Evolutionary conservation across 345 rosid species (phyloP).

Genomic region (Cochlearia excelsa): DNA sequence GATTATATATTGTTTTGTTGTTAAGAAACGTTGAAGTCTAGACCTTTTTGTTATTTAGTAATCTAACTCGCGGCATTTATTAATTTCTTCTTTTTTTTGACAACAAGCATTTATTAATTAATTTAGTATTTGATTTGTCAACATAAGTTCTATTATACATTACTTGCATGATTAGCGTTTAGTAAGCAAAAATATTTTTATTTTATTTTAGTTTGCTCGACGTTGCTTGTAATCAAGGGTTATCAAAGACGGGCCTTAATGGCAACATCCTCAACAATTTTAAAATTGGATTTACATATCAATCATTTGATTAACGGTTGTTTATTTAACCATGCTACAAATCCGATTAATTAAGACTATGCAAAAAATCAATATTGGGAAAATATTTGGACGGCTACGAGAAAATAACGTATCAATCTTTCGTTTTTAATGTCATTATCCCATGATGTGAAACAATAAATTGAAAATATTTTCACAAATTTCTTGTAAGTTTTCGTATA

Average conservation of each 20-base stretch:
- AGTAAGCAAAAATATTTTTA: constrained; percentile 18
- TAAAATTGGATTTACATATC: constrained; percentile 2
- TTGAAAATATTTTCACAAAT: not conserved
- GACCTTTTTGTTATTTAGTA: too few relatives aligned
- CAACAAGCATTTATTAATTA: constrained; percentile 14
- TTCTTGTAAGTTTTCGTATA: too few relatives aligned
- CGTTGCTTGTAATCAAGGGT: constrained; percentile 37
- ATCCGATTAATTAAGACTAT: constrained; percentile 8
- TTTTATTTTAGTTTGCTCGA: constrained; percentile 11
- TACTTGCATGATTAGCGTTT: constrained; percentile 32
- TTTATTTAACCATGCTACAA: not conserved
- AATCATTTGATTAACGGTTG: constrained; percentile 16
- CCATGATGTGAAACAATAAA: not conserved
- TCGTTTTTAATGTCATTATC: constrained; percentile 26
- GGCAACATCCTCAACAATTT: constrained; percentile 34
- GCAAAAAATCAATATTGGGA: not conserved
- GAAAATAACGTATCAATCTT: constrained; percentile 20
- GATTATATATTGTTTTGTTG: not conserved
- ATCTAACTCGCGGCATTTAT: constrained; percentile 3
- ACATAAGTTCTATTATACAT: constrained; percentile 27
- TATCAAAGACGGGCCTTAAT: constrained; percentile 35
- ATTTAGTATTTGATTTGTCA: constrained; percentile 20
- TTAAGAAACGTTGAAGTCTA: constrained; percentile 9
- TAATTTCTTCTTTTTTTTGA: constrained; percentile 13
- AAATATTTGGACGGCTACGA: constrained; percentile 22